Evolutionary conservation across 1,284 basidiomycete genomes (phyloP).

Genomic region (Phlebopus sp.): DNA sequence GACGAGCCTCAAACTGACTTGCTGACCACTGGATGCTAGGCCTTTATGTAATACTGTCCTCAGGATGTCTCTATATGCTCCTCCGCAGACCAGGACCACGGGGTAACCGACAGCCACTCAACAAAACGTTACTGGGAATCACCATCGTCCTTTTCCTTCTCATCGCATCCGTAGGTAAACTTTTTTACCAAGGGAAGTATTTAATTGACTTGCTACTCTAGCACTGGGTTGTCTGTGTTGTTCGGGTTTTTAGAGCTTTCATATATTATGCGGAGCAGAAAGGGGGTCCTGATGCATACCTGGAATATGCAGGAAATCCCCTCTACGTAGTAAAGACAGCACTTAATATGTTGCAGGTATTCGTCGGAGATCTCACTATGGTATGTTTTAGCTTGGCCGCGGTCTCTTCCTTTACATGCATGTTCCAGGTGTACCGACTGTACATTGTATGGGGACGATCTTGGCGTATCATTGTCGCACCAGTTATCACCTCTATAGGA

Average conservation of each 20-base stretch:
- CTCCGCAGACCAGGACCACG: not conserved
- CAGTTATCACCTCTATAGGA: not conserved
- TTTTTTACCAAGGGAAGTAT: too few species aligned
- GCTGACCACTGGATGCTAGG: too few species aligned
- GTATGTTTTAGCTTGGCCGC: not conserved
- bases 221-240: not conserved
- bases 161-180: too few species aligned
- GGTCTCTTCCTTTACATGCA: too few species aligned
- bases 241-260: not conserved
- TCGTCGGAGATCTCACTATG: not conserved
- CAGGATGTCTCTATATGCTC: too few species aligned
- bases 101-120: not conserved
- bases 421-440: not conserved
- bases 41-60: too few species aligned
- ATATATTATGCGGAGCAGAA: not conserved
- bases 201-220: not conserved
- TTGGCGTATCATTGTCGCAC: not conserved
- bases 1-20: too few species aligned
- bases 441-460: not conserved
- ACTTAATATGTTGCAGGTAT: not conserved
- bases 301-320: not conserved
- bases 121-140: too few species aligned
- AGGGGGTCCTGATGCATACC: not conserved
- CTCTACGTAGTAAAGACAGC: not conserved
- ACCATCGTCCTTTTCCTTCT: too few species aligned